Evolutionary conservation across 2,329 filamentous ascomycete genomes (phyloP), one percentile per base, ranked within the genome.

Genomic region (Periglandula ipomoeae): DNA sequence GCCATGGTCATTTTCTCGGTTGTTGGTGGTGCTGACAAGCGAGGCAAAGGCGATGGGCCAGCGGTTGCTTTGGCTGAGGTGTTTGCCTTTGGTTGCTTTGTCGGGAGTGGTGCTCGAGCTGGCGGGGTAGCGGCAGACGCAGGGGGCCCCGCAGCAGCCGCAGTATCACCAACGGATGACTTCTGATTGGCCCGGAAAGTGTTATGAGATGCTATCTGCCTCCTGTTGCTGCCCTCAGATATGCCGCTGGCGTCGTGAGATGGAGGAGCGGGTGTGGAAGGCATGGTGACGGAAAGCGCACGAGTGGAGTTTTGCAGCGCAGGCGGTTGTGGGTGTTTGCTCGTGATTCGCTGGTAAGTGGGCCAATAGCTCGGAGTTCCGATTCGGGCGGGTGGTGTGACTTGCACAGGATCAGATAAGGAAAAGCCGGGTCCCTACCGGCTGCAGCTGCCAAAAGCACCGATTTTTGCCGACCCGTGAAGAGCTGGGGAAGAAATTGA

Each of bases 1-100:
- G 73, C 68, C 70, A 76, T 74, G 48, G 69, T 65, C 64, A 71
- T 71, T 55, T 63, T 72, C 56, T 72, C 69, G 58, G 66, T 8
- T 15, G 17, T 61, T 40, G 65, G 60, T 38, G 64, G 65, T 52
- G 62, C 61, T 53, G 57, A 64, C 51, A 62, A 62, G 49, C 59
- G 63, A 54, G 56, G 61, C 51, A 56, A 51, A 46, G 47, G 54
- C 48, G 52, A 30, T 41, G 50, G 38, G 46, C 55, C 55, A 56
- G 58, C 59, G 55, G 57, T 49, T 56, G 61, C 56, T 59, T 62
- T 57, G 55, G 57, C 50, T 35, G 50, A 30, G 3, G 43, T 46
- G 47, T 43, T 50, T 27, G 50, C 24, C 40, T 49, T 51, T n/a
- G 54, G 52, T 37, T 52, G 52, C 40, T 48, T 51, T 17, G 39